Evolutionary conservation across 768 basidiomycete genomes (phyloP).

Genomic region (Flagelloscypha sp.): DNA sequence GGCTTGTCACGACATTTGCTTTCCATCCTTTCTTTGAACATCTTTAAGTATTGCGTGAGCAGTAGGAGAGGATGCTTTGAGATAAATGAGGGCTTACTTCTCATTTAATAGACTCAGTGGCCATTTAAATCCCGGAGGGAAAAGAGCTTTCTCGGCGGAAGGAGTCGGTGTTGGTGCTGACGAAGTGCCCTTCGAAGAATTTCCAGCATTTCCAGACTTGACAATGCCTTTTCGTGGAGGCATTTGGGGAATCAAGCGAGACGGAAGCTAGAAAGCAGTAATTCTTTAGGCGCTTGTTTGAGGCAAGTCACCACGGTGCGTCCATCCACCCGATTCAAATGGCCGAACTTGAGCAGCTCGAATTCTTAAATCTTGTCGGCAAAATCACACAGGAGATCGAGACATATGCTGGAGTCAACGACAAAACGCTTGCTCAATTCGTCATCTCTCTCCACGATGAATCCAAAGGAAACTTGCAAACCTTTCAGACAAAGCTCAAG

Average conservation of each 20-base stretch:
- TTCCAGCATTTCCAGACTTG: constrained; percentile 86
- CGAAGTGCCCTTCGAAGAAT: constrained; percentile 53
- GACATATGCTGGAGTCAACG: constrained; percentile 77
- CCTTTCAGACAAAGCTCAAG: constrained; percentile 76
- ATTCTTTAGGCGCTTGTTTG: neutral
- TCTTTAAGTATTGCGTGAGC: constrained; percentile 27
- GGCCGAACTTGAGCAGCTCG: constrained; percentile 76
- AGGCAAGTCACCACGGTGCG: neutral
- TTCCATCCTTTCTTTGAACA: constrained; percentile 91
- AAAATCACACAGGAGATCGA: constrained; percentile 90
- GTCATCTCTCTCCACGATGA: constrained; percentile 84
- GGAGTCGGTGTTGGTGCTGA: constrained; percentile 15
- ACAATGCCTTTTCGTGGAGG: constrained; percentile 70
- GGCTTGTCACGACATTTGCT: no score
- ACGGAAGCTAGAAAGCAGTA: neutral
- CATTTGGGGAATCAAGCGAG: constrained; percentile 29
- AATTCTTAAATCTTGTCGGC: constrained; percentile 83
- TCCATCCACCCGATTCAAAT: constrained; percentile 25
- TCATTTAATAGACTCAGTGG: constrained; percentile 76
- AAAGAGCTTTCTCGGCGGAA: constrained; percentile 49
- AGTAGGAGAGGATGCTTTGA: neutral
- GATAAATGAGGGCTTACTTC: constrained; percentile 34
- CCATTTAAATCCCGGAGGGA: constrained; percentile 80
- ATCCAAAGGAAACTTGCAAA: constrained; percentile 60
- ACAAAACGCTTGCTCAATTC: constrained; percentile 94